Evolutionary conservation across 2,329 filamentous ascomycete species (phyloP).

Genomic region (Epichloe brachyelytri): DNA sequence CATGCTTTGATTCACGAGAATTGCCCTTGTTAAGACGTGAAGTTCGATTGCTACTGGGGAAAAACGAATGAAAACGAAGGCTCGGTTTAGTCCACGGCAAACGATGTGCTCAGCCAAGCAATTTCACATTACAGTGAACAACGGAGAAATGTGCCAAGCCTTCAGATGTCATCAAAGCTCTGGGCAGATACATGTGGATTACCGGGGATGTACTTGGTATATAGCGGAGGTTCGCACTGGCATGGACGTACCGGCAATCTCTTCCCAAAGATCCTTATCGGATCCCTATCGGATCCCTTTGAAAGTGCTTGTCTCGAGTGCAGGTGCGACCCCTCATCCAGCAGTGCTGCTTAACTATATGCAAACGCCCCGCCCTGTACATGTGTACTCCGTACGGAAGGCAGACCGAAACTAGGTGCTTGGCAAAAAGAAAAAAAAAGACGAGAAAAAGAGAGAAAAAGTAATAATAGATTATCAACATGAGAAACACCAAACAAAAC

Average conservation of each 20-base stretch:
- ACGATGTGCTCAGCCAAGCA: not conserved
- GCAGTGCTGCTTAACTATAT: no score
- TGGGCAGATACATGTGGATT: not conserved
- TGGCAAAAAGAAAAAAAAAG: not conserved
- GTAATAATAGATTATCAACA: no score
- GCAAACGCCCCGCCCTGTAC: no score
- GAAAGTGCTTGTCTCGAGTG: not conserved
- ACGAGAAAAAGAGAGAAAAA: not conserved
- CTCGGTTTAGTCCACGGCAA: not conserved
- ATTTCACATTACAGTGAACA: not conserved
- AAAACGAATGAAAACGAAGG: not conserved
- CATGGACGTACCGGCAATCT: not conserved
- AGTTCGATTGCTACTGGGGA: not conserved
- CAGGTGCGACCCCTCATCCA: not conserved
- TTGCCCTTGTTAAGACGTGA: no score
- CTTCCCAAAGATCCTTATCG: not conserved
- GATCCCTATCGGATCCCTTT: not conserved
- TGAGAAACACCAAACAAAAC: no score
- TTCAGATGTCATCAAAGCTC: not conserved
- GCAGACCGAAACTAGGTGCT: not conserved
- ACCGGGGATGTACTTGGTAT: not conserved
- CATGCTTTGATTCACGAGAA: not conserved
- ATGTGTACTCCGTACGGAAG: not conserved
- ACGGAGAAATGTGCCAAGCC: constrained; percentile 4
- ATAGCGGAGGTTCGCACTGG: not conserved